These are phyloP conservation scores for Hevea brasiliensis DNA, from an alignment of 345 rosid species.

Conservation along the genomic window DNA sequence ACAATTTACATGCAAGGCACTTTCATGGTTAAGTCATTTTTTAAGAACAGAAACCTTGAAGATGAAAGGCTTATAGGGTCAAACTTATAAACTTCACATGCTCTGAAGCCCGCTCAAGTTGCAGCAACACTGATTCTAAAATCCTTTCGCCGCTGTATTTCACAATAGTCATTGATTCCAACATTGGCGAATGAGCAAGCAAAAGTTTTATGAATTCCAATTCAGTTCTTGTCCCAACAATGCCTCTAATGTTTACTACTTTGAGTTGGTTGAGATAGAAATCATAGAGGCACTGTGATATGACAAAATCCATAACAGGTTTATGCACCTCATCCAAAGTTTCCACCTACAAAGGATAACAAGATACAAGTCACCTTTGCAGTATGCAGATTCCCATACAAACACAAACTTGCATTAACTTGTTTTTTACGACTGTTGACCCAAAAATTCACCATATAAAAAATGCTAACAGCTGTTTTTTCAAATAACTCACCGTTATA, in stretches of 20 bases:
- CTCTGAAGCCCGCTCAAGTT: constrained; percentile 25
- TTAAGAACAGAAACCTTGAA: not conserved
- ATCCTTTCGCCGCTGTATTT: constrained; percentile 18
- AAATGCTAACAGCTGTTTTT: not conserved
- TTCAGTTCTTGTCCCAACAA: constrained; percentile 18
- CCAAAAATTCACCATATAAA: not conserved
- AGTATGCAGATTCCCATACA: not conserved
- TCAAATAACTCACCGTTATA: constrained; percentile 23
- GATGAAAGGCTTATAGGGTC: constrained; percentile 10
- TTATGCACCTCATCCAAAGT: not conserved
- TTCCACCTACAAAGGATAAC: constrained; percentile 6
- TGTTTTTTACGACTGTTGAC: not conserved
- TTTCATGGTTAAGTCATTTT: not conserved
- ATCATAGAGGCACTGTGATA: constrained; percentile 3
- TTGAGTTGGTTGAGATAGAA: constrained; percentile 25
- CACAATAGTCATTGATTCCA: constrained; percentile 27
- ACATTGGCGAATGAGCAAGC: constrained; percentile 28
- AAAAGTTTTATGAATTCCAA: constrained; percentile 31
- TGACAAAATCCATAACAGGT: constrained; percentile 24
- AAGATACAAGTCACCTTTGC: not conserved
- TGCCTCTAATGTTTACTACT: constrained; percentile 28
- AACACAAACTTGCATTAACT: not conserved
- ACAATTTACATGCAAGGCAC: not conserved
- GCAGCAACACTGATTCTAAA: constrained; percentile 20
- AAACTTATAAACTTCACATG: constrained; percentile 21